Evolutionary conservation across 352 stramenopile species (phyloP).

Genomic region (Pythium diclinum): DNA sequence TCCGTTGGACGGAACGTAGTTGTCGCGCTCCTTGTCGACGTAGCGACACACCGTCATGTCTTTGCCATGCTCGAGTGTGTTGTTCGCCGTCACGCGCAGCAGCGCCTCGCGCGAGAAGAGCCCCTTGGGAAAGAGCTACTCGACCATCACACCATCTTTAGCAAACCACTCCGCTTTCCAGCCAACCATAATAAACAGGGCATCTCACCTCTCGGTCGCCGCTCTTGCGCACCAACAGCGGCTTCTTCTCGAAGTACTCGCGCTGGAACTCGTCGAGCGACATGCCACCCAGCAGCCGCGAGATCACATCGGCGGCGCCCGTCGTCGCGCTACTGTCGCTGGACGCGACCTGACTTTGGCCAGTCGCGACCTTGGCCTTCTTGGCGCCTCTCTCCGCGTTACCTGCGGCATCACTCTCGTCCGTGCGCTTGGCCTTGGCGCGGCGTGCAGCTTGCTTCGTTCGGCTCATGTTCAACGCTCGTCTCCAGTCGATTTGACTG

Average conservation of each 20-base stretch:
- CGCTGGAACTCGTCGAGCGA: constrained; percentile 52
- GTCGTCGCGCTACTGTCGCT: neutral
- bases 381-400: constrained; percentile 20
- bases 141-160: neutral
- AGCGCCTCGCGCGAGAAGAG: constrained; percentile 73
- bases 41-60: constrained; percentile 81
- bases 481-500: constrained; percentile 9
- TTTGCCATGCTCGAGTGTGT: constrained; percentile 53
- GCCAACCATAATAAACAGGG: neutral
- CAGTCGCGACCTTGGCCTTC: constrained; percentile 37
- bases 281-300: constrained; percentile 64
- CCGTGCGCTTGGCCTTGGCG: constrained; percentile 35
- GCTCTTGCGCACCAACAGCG: constrained; percentile 56
- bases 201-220: constrained; percentile 38
- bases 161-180: neutral
- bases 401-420: constrained; percentile 17
- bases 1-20: constrained; percentile 37
- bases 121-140: constrained; percentile 44
- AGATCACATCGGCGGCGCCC: constrained; percentile 22
- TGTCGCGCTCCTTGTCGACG: constrained; percentile 57
- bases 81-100: constrained; percentile 55
- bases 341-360: constrained; percentile 9
- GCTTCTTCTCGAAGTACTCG: constrained; percentile 87
- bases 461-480: constrained; percentile 39
- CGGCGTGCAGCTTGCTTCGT: constrained; percentile 43